A percentile compares a stretch with the other conserved stretches of the same genome.
These are phyloP conservation scores for Venustampulla echinocandica DNA, from an alignment of 495 filamentous ascomycete species.

Conservation along the genomic window DNA sequence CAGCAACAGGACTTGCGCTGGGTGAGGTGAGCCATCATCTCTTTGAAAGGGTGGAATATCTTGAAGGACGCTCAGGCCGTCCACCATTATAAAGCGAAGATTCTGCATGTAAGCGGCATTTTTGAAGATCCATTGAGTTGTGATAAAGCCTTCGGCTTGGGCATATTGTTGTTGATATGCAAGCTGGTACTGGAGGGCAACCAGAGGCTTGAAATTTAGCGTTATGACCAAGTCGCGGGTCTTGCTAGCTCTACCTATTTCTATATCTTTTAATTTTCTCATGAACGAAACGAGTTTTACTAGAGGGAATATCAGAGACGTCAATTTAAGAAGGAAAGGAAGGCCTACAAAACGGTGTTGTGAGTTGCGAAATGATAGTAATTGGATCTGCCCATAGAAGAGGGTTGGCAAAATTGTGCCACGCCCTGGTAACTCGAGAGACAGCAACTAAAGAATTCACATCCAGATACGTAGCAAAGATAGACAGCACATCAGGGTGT, in stretches of 20 bases:
- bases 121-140: background rate
- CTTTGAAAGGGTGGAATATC: background rate
- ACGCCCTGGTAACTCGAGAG: slow-evolving; percentile 7
- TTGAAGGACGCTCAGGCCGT: background rate
- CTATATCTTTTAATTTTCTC: background rate
- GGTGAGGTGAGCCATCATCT: background rate
- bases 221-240: background rate
- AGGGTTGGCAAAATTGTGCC: background rate
- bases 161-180: background rate
- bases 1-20: background rate
- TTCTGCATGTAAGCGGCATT: background rate
- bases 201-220: slow-evolving; percentile 4
- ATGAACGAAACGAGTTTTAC: background rate
- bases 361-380: background rate
- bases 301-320: background rate
- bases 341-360: slow-evolving; percentile 7
- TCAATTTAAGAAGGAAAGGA: background rate
- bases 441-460: background rate
- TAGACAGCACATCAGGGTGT: background rate
- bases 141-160: background rate
- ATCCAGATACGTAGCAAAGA: slow-evolving; percentile 11
- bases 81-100: slow-evolving; percentile 4
- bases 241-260: background rate
- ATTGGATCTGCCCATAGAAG: slow-evolving; percentile 16
- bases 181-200: background rate